These are phyloP conservation scores for Trametes hirsuta DNA, from an alignment of 1,284 basidiomycete genomes.

Conservation along the genomic window DNA sequence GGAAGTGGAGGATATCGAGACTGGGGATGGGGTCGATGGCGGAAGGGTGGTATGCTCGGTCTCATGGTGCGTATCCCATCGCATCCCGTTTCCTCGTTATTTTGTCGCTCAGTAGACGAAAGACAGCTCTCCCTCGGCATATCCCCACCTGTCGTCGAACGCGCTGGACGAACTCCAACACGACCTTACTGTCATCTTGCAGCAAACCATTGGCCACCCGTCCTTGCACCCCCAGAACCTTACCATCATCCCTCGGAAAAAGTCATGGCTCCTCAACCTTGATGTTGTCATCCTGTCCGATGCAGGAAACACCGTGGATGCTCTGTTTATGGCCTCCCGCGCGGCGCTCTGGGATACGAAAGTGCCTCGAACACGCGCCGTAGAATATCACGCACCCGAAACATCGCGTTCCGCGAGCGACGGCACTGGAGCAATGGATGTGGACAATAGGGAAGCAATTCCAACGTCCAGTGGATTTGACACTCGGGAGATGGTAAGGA, in stretches of 20 bases:
- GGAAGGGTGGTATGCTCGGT: conserved; percentile 69
- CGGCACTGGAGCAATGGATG: conserved; percentile 41
- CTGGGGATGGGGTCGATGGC: conserved; percentile 52
- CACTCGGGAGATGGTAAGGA: conserved; percentile 47
- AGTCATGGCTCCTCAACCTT: conserved; percentile 70
- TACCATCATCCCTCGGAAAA: conserved; percentile 62
- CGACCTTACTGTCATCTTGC: conserved; percentile 62
- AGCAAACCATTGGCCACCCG: conserved; percentile 61
- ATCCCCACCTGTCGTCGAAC: conserved; percentile 62
- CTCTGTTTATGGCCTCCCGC: conserved; percentile 74
- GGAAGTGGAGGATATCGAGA: conserved; percentile 64
- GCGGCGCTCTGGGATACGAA: conserved; percentile 81
- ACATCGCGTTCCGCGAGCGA: conserved; percentile 18
- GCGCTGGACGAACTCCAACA: conserved; percentile 74
- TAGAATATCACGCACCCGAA: conserved; percentile 54
- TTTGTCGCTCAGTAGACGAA: conserved; percentile 36
- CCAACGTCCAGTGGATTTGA: conserved; percentile 53
- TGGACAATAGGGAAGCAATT: conserved; percentile 44
- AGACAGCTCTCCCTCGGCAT: conserved; percentile 76
- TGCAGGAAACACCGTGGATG: conserved; percentile 73
- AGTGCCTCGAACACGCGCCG: conserved; percentile 69
- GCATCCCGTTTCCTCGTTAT: not conserved
- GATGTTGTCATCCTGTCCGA: conserved; percentile 74
- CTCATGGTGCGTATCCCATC: conserved; percentile 62
- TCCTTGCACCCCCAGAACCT: conserved; percentile 66